These are phyloP conservation scores for Mycocentrospora acerina DNA, from an alignment of 2,329 filamentous ascomycete genomes.

Conservation along the genomic window DNA sequence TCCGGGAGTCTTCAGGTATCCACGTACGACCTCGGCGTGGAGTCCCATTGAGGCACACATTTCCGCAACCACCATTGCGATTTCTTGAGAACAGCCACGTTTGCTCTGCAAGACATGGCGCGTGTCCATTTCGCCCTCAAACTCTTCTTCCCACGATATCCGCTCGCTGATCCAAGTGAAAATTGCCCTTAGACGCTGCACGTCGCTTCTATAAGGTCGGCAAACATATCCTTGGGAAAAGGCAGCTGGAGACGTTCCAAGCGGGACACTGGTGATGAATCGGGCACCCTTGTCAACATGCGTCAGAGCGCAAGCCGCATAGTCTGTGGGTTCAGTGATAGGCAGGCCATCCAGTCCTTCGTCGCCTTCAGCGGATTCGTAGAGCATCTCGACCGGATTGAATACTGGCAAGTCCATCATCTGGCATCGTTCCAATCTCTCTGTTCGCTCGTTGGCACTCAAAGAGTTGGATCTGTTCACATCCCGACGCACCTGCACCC, in stretches of 20 bases:
- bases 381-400: slow-evolving; percentile 85
- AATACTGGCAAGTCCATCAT: slow-evolving; percentile 91
- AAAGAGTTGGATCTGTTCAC: slow-evolving; percentile 94
- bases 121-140: slow-evolving; percentile 81
- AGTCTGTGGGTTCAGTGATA: slow-evolving; percentile 80
- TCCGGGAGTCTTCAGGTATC: slow-evolving; percentile 88
- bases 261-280: slow-evolving; percentile 81
- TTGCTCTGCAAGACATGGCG: slow-evolving; percentile 80
- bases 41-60: slow-evolving; percentile 93
- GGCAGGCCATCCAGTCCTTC: slow-evolving; percentile 84
- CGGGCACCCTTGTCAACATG: slow-evolving; percentile 95
- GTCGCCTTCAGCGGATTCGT: slow-evolving; percentile 82
- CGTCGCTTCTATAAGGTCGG: slow-evolving; percentile 88
- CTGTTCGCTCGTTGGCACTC: slow-evolving; percentile 81
- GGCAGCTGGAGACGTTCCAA: slow-evolving; percentile 76
- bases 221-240: slow-evolving; percentile 92
- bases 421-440: slow-evolving; percentile 84
- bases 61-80: slow-evolving; percentile 82
- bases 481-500: slow-evolving; percentile 96
- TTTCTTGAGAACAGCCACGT: slow-evolving; percentile 84
- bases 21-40: slow-evolving; percentile 81
- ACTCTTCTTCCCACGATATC: slow-evolving; percentile 92
- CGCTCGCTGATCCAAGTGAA: slow-evolving; percentile 98
- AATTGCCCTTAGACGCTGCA: slow-evolving; percentile 88
- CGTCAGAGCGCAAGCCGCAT: slow-evolving; percentile 73